Conservation (phyloP, 2,329 filamentous ascomycete species). For the Trichoderma koningiopsis region DNA sequence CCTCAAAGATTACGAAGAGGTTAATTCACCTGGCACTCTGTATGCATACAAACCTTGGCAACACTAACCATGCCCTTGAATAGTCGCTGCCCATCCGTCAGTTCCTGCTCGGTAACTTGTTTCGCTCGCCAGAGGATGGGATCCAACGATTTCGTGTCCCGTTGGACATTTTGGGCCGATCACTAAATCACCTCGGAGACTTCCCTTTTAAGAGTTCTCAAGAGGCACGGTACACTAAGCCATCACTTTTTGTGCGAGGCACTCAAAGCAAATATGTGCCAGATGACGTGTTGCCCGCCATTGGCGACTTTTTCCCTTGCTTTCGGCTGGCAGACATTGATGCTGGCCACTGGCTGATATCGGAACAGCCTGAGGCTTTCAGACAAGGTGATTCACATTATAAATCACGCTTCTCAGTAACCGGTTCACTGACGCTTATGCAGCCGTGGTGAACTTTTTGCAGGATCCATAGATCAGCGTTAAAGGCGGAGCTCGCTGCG, state of each 20-base stretch:
- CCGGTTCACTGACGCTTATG: neutral
- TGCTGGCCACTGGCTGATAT: constrained; percentile 84
- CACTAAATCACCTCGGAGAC: constrained; percentile 76
- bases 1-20: constrained; percentile 71
- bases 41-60: neutral
- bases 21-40: constrained; percentile 34
- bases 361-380: constrained; percentile 82
- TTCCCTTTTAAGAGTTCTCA: constrained; percentile 82
- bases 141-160: constrained; percentile 78
- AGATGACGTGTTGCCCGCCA: constrained; percentile 76
- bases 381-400: constrained; percentile 58
- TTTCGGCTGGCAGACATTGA: constrained; percentile 76
- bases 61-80: neutral
- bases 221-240: constrained; percentile 70
- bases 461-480: constrained; percentile 9
- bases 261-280: constrained; percentile 77
- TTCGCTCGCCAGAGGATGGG: constrained; percentile 54
- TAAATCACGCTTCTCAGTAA: neutral
- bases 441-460: constrained; percentile 15
- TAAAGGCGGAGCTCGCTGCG: neutral
- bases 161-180: constrained; percentile 66
- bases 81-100: constrained; percentile 75
- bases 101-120: constrained; percentile 86
- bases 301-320: constrained; percentile 79
- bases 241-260: constrained; percentile 78